Conservation (phyloP, 345 rosid genomes). For the Hypericum androsaemum region DNA sequence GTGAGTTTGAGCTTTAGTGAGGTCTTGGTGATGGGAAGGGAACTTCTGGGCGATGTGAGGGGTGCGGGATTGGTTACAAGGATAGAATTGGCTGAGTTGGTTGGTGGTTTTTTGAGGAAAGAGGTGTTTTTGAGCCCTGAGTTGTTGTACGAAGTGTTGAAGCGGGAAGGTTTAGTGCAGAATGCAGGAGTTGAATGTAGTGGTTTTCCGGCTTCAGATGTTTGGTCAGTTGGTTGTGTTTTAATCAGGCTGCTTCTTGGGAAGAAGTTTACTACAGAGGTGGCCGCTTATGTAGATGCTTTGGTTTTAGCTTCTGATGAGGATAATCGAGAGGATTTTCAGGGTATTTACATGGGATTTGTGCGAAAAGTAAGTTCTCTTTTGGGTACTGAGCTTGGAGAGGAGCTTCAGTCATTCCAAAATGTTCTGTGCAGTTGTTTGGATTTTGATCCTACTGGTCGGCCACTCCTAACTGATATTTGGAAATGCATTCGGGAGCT, state of each 20-base stretch:
- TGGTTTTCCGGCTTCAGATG: slow-evolving; percentile 34
- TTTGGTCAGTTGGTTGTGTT: slow-evolving; percentile 63
- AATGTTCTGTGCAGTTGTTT: slow-evolving; percentile 43
- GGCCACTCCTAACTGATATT: slow-evolving; percentile 47
- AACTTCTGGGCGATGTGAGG: slow-evolving; percentile 13
- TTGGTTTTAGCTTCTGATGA: slow-evolving; percentile 16
- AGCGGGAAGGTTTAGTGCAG: slow-evolving; percentile 18
- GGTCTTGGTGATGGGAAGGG: slow-evolving; percentile 38
- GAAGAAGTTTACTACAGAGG: slow-evolving; percentile 27
- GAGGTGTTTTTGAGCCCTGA: slow-evolving; percentile 54
- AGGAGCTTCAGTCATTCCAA: slow-evolving; percentile 27
- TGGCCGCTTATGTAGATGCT: slow-evolving; percentile 25
- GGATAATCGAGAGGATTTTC: slow-evolving; percentile 22
- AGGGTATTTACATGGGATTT: slow-evolving; percentile 25
- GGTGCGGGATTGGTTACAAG: slow-evolving; percentile 16
- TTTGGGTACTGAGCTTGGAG: slow-evolving; percentile 27
- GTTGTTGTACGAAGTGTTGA: slow-evolving; percentile 40
- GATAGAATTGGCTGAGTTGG: not conserved
- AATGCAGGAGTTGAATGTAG: slow-evolving; percentile 9
- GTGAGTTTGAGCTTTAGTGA: slow-evolving; percentile 41
- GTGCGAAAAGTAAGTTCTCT: slow-evolving; percentile 29
- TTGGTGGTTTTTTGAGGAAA: not conserved
- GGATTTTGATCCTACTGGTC: slow-evolving; percentile 43
- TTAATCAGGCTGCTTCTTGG: slow-evolving; percentile 51
- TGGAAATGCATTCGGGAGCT: slow-evolving; percentile 60